phyloP scores from a whole-genome alignment of 2,329 filamentous ascomycete genomes.

The Sporothrix euskadiensis region DNA sequence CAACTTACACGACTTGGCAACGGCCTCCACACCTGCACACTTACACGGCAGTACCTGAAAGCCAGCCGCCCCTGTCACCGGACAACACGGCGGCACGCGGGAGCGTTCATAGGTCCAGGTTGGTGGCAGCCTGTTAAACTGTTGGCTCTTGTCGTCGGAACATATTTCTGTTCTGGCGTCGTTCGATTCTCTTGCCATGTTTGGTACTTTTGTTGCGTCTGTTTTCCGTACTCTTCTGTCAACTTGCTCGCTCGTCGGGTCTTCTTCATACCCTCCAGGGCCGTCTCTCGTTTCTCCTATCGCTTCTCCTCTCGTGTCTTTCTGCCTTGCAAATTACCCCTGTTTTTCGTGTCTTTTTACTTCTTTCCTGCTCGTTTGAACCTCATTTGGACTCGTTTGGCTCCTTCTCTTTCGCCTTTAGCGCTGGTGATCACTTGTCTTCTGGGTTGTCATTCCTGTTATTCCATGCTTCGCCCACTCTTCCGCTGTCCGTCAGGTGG shows the following conservation, averaged over 20 bases:
- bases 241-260: not conserved
- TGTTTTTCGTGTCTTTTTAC: not conserved
- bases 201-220: not conserved
- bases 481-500: conserved; percentile 1
- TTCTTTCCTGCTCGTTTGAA: not conserved
- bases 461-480: not conserved
- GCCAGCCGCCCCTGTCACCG: not conserved
- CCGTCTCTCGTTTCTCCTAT: too few relatives aligned
- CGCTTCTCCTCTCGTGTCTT: not conserved
- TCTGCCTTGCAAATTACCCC: not conserved
- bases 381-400: not conserved
- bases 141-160: not conserved
- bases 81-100: not conserved
- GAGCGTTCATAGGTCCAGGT: not conserved
- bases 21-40: not conserved
- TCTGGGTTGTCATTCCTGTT: not conserved
- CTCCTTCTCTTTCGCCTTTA: conserved; percentile 19
- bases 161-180: not conserved
- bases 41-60: conserved; percentile 5
- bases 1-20: not conserved
- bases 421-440: conserved; percentile 12
- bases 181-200: not conserved
- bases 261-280: not conserved
- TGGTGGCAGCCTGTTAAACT: not conserved
- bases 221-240: not conserved